Percentiles rank a stretch among this genome's conserved stretches.
Evolutionary conservation across 2,329 filamentous ascomycete genomes (phyloP).

Genomic region (Fusarium sp.): DNA sequence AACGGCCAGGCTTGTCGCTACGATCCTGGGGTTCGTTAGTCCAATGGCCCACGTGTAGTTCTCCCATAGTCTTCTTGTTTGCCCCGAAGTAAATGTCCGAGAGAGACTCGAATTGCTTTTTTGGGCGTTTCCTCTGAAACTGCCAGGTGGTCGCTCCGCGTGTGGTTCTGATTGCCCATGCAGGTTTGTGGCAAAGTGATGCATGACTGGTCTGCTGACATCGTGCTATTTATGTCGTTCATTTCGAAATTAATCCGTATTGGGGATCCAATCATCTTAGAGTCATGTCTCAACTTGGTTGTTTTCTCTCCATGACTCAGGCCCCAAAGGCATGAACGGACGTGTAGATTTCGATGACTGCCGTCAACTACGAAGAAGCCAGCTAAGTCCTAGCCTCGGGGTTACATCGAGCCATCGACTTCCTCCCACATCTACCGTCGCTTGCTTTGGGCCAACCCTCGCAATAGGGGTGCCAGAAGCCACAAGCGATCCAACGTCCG

Average conservation of each 20-base stretch:
- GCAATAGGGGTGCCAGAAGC: neutral
- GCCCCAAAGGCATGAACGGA: neutral
- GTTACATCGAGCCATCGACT: neutral
- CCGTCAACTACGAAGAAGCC: neutral
- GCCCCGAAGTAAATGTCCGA: neutral
- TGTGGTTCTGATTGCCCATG: conserved; percentile 4
- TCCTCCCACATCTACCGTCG: neutral
- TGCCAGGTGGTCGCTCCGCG: neutral
- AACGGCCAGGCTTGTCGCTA: conserved; percentile 8
- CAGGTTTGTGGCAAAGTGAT: neutral
- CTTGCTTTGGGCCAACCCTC: neutral
- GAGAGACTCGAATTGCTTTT: conserved; percentile 30
- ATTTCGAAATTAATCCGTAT: neutral
- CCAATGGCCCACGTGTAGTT: neutral
- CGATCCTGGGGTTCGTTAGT: conserved; percentile 4
- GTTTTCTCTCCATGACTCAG: neutral
- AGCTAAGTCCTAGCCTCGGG: neutral
- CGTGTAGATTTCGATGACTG: neutral
- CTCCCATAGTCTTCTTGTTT: neutral
- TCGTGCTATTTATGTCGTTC: neutral
- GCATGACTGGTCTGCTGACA: neutral
- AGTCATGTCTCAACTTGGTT: neutral
- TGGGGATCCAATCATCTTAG: neutral
- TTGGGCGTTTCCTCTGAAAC: conserved; percentile 12
- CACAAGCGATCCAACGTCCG: conserved; percentile 2